Evolutionary conservation across 257 asterid genomes (phyloP).

Genomic region (Perilla frutescens): DNA sequence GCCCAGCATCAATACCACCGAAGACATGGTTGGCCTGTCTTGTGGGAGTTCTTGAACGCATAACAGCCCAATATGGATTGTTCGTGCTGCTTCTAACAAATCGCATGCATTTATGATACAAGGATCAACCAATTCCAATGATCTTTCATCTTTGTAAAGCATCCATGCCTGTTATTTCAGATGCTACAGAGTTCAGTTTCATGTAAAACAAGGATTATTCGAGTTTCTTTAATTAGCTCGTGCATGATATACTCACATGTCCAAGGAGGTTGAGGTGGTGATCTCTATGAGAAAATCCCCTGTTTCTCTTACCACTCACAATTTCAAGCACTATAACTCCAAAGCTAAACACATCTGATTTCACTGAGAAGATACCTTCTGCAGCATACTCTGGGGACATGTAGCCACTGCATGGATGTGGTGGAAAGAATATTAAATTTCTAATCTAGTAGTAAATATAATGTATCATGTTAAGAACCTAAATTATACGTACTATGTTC

Average conservation of each 20-base stretch:
- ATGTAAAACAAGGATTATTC: background rate
- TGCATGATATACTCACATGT: conserved; percentile 36
- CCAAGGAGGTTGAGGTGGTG: conserved; percentile 43
- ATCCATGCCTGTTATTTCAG: conserved; percentile 4
- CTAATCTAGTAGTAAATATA: too few species aligned
- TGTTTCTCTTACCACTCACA: conserved; percentile 39
- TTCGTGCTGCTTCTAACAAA: background rate
- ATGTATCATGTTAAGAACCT: background rate
- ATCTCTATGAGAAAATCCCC: conserved; percentile 31
- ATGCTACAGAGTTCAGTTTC: too few species aligned
- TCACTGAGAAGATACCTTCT: conserved; percentile 38
- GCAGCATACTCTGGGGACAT: conserved; percentile 45
- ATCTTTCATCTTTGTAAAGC: conserved; percentile 16
- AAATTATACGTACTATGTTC: conserved; percentile 51
- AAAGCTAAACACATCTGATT: conserved; percentile 48
- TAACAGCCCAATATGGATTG: conserved; percentile 13
- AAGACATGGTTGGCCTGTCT: conserved; percentile 23
- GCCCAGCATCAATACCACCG: conserved; percentile 9
- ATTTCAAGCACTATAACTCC: conserved; percentile 44
- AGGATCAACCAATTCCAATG: conserved; percentile 3
- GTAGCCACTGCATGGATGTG: conserved; percentile 37
- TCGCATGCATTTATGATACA: background rate
- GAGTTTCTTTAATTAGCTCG: background rate
- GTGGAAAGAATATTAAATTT: background rate
- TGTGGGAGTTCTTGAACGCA: conserved; percentile 13